phyloP scores from a whole-genome alignment of 2,329 filamentous ascomycete genomes.

The Fusarium lyarnte region DNA sequence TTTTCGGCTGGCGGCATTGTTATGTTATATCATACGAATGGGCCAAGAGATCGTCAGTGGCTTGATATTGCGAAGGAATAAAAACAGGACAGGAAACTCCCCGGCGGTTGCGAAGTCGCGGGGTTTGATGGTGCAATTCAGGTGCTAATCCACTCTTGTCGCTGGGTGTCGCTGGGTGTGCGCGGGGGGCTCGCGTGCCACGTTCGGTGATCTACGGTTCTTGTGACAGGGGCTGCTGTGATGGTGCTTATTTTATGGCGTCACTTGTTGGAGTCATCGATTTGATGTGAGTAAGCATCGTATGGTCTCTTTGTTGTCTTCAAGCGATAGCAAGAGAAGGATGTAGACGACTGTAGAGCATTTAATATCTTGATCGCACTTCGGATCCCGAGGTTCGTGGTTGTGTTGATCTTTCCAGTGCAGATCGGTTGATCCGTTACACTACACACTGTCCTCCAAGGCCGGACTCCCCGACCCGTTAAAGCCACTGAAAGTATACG shows the following conservation, averaged over 20 bases:
- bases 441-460: background rate
- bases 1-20: slow-evolving; percentile 3
- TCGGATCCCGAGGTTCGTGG: background rate
- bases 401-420: background rate
- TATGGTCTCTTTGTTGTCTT: background rate
- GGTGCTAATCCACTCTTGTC: slow-evolving; percentile 22
- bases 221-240: slow-evolving; percentile 13
- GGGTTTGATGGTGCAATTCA: slow-evolving; percentile 38
- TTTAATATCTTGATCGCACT: background rate
- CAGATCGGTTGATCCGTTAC: background rate
- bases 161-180: background rate
- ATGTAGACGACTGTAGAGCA: background rate
- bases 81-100: slow-evolving; percentile 4
- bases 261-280: slow-evolving; percentile 25
- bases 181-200: slow-evolving; percentile 28
- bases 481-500: background rate
- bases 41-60: slow-evolving; percentile 6
- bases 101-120: slow-evolving; percentile 28
- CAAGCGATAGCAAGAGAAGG: too few species aligned
- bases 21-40: background rate
- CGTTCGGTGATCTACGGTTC: slow-evolving; percentile 18
- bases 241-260: slow-evolving; percentile 15
- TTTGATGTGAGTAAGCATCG: background rate
- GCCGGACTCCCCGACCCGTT: slow-evolving; percentile 3
- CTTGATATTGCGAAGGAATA: background rate